These are phyloP conservation scores for Suillus ampliporus DNA, from an alignment of 768 basidiomycete species.

Conservation along the genomic window DNA sequence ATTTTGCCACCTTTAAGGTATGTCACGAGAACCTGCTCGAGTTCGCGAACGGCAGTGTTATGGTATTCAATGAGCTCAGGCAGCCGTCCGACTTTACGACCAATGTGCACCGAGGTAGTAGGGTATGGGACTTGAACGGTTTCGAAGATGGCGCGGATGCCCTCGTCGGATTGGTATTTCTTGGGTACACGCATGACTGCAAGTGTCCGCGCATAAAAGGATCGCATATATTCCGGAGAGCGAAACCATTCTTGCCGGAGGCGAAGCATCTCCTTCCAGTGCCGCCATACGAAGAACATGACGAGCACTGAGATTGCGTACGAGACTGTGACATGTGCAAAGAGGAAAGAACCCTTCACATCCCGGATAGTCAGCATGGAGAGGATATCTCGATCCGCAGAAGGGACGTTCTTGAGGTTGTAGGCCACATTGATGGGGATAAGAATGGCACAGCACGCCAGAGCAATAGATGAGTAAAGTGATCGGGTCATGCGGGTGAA, in stretches of 20 bases:
- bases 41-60: constrained; percentile 91
- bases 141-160: constrained; percentile 78
- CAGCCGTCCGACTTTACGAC: constrained; percentile 84
- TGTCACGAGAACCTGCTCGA: constrained; percentile 87
- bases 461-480: constrained; percentile 68
- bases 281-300: constrained; percentile 69
- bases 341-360: constrained; percentile 72
- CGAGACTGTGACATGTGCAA: constrained; percentile 82
- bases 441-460: constrained; percentile 72
- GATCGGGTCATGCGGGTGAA: constrained; percentile 86
- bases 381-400: constrained; percentile 60
- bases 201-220: constrained; percentile 94
- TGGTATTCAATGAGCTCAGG: constrained; percentile 92
- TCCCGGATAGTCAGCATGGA: constrained; percentile 89
- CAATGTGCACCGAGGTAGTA: constrained; percentile 89
- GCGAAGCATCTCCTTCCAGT: constrained; percentile 80
- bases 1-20: constrained; percentile 87
- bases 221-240: constrained; percentile 84
- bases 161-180: constrained; percentile 84
- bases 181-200: constrained; percentile 81
- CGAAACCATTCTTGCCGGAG: constrained; percentile 90
- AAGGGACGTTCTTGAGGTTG: constrained; percentile 71
- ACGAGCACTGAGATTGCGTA: constrained; percentile 83
- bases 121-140: constrained; percentile 83
- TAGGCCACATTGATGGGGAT: constrained; percentile 88